Evolutionary conservation across 106 monocot species (phyloP), one percentile per base, ranked within the genome.

Genomic region (Allium cepa): DNA sequence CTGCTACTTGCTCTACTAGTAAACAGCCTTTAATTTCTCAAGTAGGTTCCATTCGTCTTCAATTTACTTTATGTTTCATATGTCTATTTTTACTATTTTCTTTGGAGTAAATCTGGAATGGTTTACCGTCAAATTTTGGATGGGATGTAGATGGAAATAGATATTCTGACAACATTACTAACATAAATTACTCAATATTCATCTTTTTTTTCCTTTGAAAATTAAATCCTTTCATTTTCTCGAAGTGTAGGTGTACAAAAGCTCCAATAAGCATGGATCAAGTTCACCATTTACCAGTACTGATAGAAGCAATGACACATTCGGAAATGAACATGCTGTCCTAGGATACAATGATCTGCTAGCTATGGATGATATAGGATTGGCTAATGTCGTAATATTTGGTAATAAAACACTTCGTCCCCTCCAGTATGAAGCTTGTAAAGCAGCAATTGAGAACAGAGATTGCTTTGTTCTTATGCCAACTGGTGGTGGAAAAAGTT

Each of bases 391-490:
- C 59, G 97, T 89, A 28, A 79, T 97, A 72, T 97, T 97, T 73
- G 92, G 92, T 50, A 87, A 97, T 66, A 92, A 51, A 72, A 60
- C 79, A 28, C 92, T 97, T 73, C 82, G 92, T 57, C 72, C 78
- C 62, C 72, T 84, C 67, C 97, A 92, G 59, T 80, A 84, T 78
- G 71, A 92, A 73, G 92, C 87, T 51, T 97, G 97, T 67, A 77
- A 84, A 68, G 82, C 89, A 63, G 86, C 97, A 46, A 66, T 79
- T 56, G 82, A 89, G 45, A 87, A 85, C 26, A 86, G 56, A 73
- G 97, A 97, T 75, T 92, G 92, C 65, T 92, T 97, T 83, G 69
- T 97, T 73, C 89, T 97, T 77, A 87, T 97, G 89, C 97, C 97
- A 53, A 97, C 97, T 68, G 97, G 97, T 75, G 97, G 92, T 3